Evolutionary conservation across 2,329 filamentous ascomycete species (phyloP).

Genomic region (Claviceps purpurea): DNA sequence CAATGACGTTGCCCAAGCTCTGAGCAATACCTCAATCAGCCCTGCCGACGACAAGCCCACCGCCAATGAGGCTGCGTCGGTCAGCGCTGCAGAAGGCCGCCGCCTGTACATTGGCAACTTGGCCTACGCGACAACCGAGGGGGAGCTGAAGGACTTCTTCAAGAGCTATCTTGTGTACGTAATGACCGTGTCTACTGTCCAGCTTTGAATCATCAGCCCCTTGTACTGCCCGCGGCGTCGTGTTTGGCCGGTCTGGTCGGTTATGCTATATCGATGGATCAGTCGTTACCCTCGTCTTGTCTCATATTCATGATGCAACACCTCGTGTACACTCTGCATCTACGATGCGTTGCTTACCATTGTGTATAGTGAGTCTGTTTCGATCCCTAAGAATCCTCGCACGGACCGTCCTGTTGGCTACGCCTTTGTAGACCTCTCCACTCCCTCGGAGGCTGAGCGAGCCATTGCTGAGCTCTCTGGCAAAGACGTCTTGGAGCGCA

Average conservation of each 20-base stretch:
- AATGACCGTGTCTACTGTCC: neutral
- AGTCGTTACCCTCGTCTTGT: neutral
- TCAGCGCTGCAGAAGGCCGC: conserved; percentile 96
- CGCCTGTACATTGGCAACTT: conserved; percentile 99
- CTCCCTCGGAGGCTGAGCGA: conserved; percentile 84
- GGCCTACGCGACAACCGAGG: conserved; percentile 99
- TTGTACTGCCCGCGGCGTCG: neutral
- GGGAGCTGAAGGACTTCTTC: conserved; percentile 99
- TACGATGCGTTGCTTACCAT: conserved; percentile 1
- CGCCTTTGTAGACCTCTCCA: conserved; percentile 96
- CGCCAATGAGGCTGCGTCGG: conserved; percentile 81
- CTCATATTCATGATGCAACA: neutral
- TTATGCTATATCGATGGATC: neutral
- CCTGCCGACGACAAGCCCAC: conserved; percentile 41
- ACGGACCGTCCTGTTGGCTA: conserved; percentile 97
- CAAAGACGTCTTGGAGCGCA: conserved; percentile 95
- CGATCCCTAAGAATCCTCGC: conserved; percentile 98
- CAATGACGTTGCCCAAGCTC: conserved; percentile 63
- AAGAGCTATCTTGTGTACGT: conserved; percentile 98
- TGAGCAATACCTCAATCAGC: conserved; percentile 58
- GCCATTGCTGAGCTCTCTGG: conserved; percentile 92
- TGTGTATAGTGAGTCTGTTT: conserved; percentile 74
- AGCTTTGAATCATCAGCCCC: neutral
- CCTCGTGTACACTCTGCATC: neutral
- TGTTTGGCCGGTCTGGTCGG: no score